Evolutionary conservation across 495 filamentous ascomycete species (phyloP).

Genomic region (Patellaria atrata): DNA sequence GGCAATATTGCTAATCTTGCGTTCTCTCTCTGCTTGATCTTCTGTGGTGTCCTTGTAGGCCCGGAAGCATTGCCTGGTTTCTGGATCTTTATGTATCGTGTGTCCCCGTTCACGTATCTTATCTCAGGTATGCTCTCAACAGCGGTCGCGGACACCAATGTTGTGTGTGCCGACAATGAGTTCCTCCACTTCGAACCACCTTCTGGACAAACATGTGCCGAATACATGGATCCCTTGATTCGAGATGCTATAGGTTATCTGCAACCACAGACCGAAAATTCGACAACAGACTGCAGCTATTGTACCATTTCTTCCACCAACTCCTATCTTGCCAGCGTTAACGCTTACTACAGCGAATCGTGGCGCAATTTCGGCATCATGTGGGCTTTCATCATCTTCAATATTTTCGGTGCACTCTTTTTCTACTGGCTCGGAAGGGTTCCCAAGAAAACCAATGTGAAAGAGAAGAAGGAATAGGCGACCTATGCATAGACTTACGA

Average conservation of each 20-base stretch:
- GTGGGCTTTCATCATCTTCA: conserved; percentile 33
- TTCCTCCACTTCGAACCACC: conserved; percentile 26
- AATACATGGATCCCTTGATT: conserved; percentile 24
- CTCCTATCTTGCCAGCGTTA: conserved; percentile 23
- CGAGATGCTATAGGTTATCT: conserved; percentile 20
- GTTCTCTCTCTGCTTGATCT: conserved; percentile 48
- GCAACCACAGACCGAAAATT: conserved; percentile 9
- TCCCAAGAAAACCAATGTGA: conserved; percentile 24
- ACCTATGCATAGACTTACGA: too few relatives aligned
- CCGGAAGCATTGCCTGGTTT: conserved; percentile 25
- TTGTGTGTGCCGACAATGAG: conserved; percentile 28
- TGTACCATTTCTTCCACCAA: conserved; percentile 26
- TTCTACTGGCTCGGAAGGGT: conserved; percentile 29
- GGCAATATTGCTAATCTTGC: conserved; percentile 46
- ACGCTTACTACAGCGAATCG: conserved; percentile 19
- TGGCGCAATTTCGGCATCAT: conserved; percentile 36
- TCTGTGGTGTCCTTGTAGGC: conserved; percentile 31
- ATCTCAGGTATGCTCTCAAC: conserved; percentile 26
- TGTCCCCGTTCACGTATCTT: conserved; percentile 31
- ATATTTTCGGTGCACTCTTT: conserved; percentile 23
- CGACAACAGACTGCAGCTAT: conserved; percentile 23
- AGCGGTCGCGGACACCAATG: conserved; percentile 26
- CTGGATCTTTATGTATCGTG: conserved; percentile 34
- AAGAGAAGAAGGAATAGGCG: conserved; percentile 13
- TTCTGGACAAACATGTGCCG: conserved; percentile 19